phyloP scores from a whole-genome alignment of 1,284 basidiomycete species.

The Paramarasmius palmivorus region DNA sequence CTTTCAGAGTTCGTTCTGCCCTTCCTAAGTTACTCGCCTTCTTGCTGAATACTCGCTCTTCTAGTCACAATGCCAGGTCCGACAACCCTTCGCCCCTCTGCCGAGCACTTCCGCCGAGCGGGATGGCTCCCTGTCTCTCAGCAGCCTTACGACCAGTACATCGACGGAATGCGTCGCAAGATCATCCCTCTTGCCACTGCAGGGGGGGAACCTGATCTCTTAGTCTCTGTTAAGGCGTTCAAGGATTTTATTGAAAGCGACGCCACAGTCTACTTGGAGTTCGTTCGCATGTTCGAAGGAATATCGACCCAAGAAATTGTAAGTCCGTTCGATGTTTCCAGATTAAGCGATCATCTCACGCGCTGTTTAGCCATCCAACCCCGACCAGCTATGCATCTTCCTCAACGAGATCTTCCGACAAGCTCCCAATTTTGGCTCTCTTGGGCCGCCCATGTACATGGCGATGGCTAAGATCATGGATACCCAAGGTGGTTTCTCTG shows the following conservation, averaged over 20 bases:
- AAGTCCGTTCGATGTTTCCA: constrained; percentile 5
- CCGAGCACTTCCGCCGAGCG: neutral
- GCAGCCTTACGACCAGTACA: neutral
- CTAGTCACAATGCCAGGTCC: too few relatives aligned
- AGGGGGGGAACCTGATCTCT: neutral
- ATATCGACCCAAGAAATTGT: constrained; percentile 5
- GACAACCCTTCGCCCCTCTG: constrained; percentile 8
- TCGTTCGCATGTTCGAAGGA: constrained; percentile 33
- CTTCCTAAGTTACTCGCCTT: too few relatives aligned
- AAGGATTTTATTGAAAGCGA: constrained; percentile 33
- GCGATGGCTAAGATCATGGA: constrained; percentile 29
- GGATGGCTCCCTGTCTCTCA: constrained; percentile 5
- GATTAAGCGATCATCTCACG: neutral
- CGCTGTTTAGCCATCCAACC: constrained; percentile 27
- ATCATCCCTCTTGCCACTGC: neutral
- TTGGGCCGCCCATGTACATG: constrained; percentile 29
- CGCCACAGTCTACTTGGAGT: constrained; percentile 34
- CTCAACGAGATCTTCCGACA: constrained; percentile 35
- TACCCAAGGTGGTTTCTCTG: constrained; percentile 17
- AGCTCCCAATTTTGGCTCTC: constrained; percentile 37
- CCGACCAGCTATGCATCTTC: constrained; percentile 30
- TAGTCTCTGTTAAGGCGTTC: constrained; percentile 30
- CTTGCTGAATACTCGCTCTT: too few relatives aligned
- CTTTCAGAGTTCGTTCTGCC: too few relatives aligned
- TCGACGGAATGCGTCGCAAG: neutral